Evolutionary conservation across 208 protist genomes (phyloP).

Genomic region (Trichomonas gallinae): DNA sequence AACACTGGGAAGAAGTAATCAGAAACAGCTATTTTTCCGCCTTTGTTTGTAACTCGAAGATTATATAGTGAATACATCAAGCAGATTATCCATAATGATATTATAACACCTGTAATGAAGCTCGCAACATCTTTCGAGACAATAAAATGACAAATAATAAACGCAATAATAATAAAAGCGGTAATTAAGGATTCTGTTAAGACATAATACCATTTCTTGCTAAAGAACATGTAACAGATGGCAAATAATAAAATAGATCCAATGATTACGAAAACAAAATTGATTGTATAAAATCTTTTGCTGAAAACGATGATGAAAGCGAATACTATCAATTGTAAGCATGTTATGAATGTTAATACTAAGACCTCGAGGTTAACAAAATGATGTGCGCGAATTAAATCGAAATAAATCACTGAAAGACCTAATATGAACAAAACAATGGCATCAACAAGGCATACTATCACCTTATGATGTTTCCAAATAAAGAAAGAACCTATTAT

Average conservation of each 20-base stretch:
- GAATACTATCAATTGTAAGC: background rate
- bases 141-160: background rate
- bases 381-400: background rate
- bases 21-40: background rate
- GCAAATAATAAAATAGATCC: background rate
- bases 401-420: background rate
- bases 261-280: background rate
- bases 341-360: background rate
- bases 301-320: background rate
- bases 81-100: background rate
- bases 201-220: background rate
- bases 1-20: background rate
- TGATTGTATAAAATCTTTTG: background rate
- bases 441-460: background rate
- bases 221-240: background rate
- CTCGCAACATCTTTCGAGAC: background rate
- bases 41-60: background rate
- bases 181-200: background rate
- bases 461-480: background rate
- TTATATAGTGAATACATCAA: background rate
- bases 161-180: background rate
- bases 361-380: background rate
- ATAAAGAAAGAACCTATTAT: background rate
- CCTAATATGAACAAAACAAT: background rate
- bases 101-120: background rate